Evolutionary conservation across 2,329 filamentous ascomycete species (phyloP), one percentile per base, ranked within the genome.

Genomic region (Colletotrichum sansevieriae): DNA sequence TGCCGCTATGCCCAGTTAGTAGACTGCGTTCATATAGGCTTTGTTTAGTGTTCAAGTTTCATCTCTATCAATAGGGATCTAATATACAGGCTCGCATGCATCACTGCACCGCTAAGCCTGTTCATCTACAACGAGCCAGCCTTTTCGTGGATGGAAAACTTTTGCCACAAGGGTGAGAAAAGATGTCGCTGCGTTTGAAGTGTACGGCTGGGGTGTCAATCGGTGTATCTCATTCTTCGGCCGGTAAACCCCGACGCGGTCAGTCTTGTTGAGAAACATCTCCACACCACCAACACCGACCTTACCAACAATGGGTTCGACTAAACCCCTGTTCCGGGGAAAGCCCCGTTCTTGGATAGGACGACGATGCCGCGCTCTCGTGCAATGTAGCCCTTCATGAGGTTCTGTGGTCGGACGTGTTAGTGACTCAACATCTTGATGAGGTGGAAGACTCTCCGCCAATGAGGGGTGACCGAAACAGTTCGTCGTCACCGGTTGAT

Each of bases 301-400:
- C 25, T 8, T 25, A 55, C n/a, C 33, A 29, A 33, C 29, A 54
- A 25, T 12, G 3, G 18, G 25, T 15, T 51, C 22, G 33, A 44
- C 44, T 79, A 91, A 55, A 91, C 81, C 18, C 93, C 92, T 25
- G 97, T 98, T 25, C 95, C 95, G 0, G 97, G 96, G 76, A 99
- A 99, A 2, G 96, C 95, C 46, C 93, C 94, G 67, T 88, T 92
- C 80, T 98, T 98, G 79, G 94, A 98, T 65, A 99, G 82, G 20
- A 99, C 96, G 33, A 99, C 92, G 73, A 95, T 95, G 39, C 92
- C 92, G 73, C 92, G 90, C 73, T 97, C 95, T 63, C 95, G 91
- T 37, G 95, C 91, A 73, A 99, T 99, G 80, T 99, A 99, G 46
- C 97, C 96, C 81, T 98, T 99, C 93, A 99, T 97, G 25, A 96